Conservation (phyloP, 2,329 filamentous ascomycete species). For the Boeremia lycopersici region DNA sequence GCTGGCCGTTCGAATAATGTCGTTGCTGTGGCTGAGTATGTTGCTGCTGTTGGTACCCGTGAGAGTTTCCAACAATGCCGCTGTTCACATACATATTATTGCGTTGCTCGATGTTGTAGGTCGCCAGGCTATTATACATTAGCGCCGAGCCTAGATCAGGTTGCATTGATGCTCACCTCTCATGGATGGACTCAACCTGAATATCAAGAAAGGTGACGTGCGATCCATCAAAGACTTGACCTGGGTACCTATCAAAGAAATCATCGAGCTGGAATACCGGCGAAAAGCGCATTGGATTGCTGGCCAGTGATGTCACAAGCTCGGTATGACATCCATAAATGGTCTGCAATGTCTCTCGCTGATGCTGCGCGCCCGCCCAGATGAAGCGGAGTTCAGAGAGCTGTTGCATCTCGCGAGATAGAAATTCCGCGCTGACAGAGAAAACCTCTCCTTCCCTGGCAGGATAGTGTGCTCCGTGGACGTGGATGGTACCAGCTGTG, state of each 20-base stretch:
- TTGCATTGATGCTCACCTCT: constrained; percentile 52
- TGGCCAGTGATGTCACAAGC: constrained; percentile 73
- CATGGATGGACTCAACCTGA: constrained; percentile 63
- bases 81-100: constrained; percentile 46
- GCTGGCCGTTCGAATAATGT: constrained; percentile 38
- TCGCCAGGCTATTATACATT: constrained; percentile 34
- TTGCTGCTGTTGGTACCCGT: constrained; percentile 38
- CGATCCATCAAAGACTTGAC: constrained; percentile 73
- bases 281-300: constrained; percentile 73
- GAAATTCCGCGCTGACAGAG: constrained; percentile 70
- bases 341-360: constrained; percentile 76
- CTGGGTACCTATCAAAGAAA: constrained; percentile 83
- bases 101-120: constrained; percentile 46
- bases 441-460: constrained; percentile 66
- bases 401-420: constrained; percentile 80
- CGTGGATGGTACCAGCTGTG: constrained; percentile 85
- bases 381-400: constrained; percentile 74
- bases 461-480: constrained; percentile 82
- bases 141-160: constrained; percentile 8
- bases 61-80: constrained; percentile 33
- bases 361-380: constrained; percentile 81
- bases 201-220: constrained; percentile 75
- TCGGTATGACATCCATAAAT: constrained; percentile 81
- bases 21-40: constrained; percentile 23
- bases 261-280: constrained; percentile 85